Conservation (phyloP, 768 basidiomycete genomes). For the Agrocybe pediades region DNA sequence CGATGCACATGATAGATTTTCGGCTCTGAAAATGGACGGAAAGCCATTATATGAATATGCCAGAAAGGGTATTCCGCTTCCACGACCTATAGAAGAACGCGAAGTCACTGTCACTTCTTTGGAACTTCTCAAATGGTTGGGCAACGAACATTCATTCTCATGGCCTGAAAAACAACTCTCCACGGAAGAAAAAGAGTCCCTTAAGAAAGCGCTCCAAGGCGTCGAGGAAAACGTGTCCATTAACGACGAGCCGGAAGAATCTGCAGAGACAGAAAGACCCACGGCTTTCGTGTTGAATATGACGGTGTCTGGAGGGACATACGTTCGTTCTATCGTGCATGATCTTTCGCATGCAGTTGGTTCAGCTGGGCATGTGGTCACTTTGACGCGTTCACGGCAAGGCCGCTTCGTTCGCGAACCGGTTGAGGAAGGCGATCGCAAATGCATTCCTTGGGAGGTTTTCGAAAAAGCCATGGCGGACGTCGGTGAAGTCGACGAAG, state of each 20-base stretch:
- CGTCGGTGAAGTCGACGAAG: slow-evolving; percentile 57
- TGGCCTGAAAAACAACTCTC: slow-evolving; percentile 78
- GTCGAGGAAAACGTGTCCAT: slow-evolving; percentile 40
- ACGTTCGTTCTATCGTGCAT: slow-evolving; percentile 94
- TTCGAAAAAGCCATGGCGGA: slow-evolving; percentile 62
- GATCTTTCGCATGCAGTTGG: slow-evolving; percentile 85
- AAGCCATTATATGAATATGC: slow-evolving; percentile 96
- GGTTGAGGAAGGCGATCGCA: slow-evolving; percentile 50
- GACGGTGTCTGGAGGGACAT: slow-evolving; percentile 95
- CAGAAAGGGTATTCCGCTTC: slow-evolving; percentile 85
- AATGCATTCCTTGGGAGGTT: slow-evolving; percentile 75
- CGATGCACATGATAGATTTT: slow-evolving; percentile 63
- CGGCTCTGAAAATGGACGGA: slow-evolving; percentile 98
- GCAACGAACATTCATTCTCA: slow-evolving; percentile 68
- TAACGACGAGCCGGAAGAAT: slow-evolving; percentile 39
- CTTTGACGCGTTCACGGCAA: slow-evolving; percentile 86
- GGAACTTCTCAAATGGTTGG: slow-evolving; percentile 79
- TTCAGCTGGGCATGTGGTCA: slow-evolving; percentile 92
- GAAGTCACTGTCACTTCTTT: slow-evolving; percentile 81
- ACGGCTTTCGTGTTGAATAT: slow-evolving; percentile 86
- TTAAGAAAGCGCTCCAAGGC: slow-evolving; percentile 63
- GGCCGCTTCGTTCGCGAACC: slow-evolving; percentile 68
- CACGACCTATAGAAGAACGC: slow-evolving; percentile 90
- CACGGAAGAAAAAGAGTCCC: slow-evolving; percentile 65
- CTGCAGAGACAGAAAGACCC: slow-evolving; percentile 43